A percentile compares a stretch with the other conserved stretches of the same genome.
phyloP scores from a whole-genome alignment of 1,139 yeast species.

The Ogataea hybrid region DNA sequence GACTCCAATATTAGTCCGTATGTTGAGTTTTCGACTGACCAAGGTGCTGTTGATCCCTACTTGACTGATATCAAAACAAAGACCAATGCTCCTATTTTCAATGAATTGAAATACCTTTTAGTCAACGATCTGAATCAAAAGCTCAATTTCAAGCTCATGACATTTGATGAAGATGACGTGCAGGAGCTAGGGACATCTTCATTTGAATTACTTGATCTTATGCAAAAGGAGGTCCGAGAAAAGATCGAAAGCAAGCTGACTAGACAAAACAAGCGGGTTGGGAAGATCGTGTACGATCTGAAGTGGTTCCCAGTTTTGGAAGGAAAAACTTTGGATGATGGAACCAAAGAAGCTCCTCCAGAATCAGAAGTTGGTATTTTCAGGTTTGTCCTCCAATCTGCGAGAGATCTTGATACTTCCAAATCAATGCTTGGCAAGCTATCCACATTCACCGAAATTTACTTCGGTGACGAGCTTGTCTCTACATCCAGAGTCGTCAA shows the following conservation, averaged over 20 bases:
- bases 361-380: slow-evolving; percentile 70
- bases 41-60: slow-evolving; percentile 42
- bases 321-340: slow-evolving; percentile 47
- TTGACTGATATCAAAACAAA: slow-evolving; percentile 57
- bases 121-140: slow-evolving; percentile 58
- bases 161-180: slow-evolving; percentile 53
- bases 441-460: slow-evolving; percentile 70
- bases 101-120: slow-evolving; percentile 62
- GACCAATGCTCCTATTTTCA: slow-evolving; percentile 57
- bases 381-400: slow-evolving; percentile 69
- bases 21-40: slow-evolving; percentile 36
- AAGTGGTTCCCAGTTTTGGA: slow-evolving; percentile 61
- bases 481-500: slow-evolving; percentile 59
- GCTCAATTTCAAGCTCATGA: slow-evolving; percentile 51
- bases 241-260: slow-evolving; percentile 30
- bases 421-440: slow-evolving; percentile 65
- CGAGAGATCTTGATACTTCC: slow-evolving; percentile 64
- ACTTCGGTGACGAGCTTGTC: slow-evolving; percentile 51
- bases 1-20: slow-evolving; percentile 53
- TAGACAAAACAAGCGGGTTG: slow-evolving; percentile 53
- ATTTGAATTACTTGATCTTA: slow-evolving; percentile 55
- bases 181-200: slow-evolving; percentile 56
- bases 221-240: slow-evolving; percentile 47
- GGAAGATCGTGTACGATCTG: slow-evolving; percentile 58
- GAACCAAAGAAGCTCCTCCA: slow-evolving; percentile 47